These are phyloP conservation scores for Lagenaria siceraria DNA, from an alignment of 306 rosid species.

Conservation along the genomic window DNA sequence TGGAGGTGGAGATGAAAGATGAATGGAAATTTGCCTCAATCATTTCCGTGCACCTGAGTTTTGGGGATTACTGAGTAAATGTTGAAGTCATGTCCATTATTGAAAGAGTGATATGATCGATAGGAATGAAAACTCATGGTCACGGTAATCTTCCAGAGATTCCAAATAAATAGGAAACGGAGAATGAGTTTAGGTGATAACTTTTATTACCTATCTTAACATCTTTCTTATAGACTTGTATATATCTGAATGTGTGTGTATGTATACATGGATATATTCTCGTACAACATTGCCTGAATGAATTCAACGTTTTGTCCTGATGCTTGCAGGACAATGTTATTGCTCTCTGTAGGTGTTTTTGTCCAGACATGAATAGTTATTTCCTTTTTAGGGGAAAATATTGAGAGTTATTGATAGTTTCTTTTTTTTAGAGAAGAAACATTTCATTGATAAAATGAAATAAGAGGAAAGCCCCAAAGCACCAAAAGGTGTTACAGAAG, in stretches of 20 bases:
- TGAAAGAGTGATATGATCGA: not conserved
- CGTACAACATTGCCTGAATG: not conserved
- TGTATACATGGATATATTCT: not conserved
- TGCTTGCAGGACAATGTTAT: not conserved
- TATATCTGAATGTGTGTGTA: not conserved
- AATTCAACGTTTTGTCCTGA: not conserved
- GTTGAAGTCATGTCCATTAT: not conserved
- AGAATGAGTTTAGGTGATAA: not conserved
- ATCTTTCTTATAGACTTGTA: not conserved
- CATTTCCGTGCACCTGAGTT: not conserved
- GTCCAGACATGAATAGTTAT: not conserved
- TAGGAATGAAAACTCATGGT: not conserved
- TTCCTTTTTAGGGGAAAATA: not conserved
- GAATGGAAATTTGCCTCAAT: not conserved
- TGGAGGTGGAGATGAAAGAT: not conserved
- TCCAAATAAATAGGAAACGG: not conserved
- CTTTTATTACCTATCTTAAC: not conserved
- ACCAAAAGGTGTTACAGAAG: no score
- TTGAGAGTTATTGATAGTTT: not conserved
- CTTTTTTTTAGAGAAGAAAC: no score
- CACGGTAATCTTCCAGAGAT: not conserved
- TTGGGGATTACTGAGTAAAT: not conserved
- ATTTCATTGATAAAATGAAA: no score
- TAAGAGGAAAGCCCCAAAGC: no score
- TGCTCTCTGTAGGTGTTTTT: not conserved